Conservation (phyloP, 805 yeast genomes). For the Sungouiozyma intestinalis region DNA sequence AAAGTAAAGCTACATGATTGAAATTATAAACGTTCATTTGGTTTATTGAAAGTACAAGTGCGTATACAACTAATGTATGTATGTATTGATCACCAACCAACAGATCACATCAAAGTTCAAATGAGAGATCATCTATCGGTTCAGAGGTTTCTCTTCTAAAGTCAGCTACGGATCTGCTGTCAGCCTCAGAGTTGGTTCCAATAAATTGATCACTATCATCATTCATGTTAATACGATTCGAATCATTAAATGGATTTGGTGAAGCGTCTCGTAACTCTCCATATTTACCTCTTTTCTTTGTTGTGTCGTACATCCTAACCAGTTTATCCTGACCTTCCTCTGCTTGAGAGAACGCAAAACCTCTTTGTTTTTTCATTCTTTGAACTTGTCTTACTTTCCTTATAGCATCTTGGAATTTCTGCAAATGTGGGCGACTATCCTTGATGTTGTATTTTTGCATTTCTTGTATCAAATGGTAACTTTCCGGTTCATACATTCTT, state of each 20-base stretch:
- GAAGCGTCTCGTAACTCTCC: constrained; percentile 46
- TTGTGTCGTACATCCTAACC: constrained; percentile 90
- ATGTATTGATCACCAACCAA: constrained; percentile 1
- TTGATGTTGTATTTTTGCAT: constrained; percentile 91
- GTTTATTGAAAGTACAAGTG: not conserved
- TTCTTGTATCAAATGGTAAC: constrained; percentile 92
- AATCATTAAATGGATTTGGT: constrained; percentile 23
- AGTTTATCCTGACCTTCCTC: constrained; percentile 90
- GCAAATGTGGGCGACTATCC: constrained; percentile 92
- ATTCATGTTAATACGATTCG: not conserved
- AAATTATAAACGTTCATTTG: not conserved
- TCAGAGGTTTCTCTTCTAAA: not conserved
- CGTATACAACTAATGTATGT: not conserved
- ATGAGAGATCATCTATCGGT: constrained; percentile 2
- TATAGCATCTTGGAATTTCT: constrained; percentile 93
- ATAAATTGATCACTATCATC: not conserved
- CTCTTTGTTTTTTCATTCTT: constrained; percentile 95
- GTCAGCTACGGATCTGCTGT: not conserved
- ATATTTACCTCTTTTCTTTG: constrained; percentile 66
- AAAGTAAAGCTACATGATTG: constrained; percentile 2
- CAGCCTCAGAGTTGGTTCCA: not conserved
- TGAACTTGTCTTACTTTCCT: constrained; percentile 96
- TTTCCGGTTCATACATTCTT: constrained; percentile 83
- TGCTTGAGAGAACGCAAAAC: constrained; percentile 94
- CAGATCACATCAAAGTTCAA: constrained; percentile 2